Percentiles rank a stretch among this genome's conserved stretches.
Conservation (phyloP, 1,284 basidiomycete genomes). For the Chalciporus piperatoides region DNA sequence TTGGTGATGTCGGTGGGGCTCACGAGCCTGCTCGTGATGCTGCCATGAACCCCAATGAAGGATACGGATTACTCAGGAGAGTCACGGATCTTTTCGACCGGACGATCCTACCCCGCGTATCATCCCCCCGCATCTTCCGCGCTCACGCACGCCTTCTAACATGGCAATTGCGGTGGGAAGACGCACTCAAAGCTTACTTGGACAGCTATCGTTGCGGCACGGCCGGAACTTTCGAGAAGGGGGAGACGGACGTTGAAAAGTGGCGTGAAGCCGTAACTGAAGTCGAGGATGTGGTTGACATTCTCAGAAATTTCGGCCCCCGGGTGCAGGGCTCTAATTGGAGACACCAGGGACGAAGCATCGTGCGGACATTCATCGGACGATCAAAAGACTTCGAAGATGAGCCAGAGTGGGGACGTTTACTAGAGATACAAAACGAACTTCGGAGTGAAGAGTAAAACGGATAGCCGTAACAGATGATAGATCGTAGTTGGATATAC, state of each 20-base stretch:
- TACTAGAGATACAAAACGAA: slow-evolving; percentile 61
- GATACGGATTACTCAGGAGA: slow-evolving; percentile 57
- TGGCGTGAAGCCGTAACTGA: slow-evolving; percentile 77
- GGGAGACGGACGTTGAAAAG: slow-evolving; percentile 58
- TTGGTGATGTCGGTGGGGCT: slow-evolving; percentile 33
- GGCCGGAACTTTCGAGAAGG: slow-evolving; percentile 64
- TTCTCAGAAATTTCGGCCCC: slow-evolving; percentile 80
- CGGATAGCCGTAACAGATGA: slow-evolving; percentile 17
- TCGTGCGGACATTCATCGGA: slow-evolving; percentile 87
- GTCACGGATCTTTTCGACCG: slow-evolving; percentile 73
- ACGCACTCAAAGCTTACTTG: slow-evolving; percentile 77
- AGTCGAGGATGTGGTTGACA: slow-evolving; percentile 80
- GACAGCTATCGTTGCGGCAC: slow-evolving; percentile 76
- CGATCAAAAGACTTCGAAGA: slow-evolving; percentile 81
- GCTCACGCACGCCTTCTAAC: slow-evolving; percentile 78
- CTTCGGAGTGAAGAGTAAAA: slow-evolving; percentile 34
- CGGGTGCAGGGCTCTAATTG: slow-evolving; percentile 65
- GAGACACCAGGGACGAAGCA: slow-evolving; percentile 82
- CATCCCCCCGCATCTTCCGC: slow-evolving; percentile 73
- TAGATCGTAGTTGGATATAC: slow-evolving; percentile 3
- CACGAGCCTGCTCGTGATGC: slow-evolving; percentile 24
- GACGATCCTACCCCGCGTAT: slow-evolving; percentile 75
- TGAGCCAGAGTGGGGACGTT: slow-evolving; percentile 76
- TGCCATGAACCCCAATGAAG: slow-evolving; percentile 54
- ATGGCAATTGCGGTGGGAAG: slow-evolving; percentile 69